Evolutionary conservation across 2,329 filamentous ascomycete species (phyloP).

Genomic region (Pseudopyrenochaeta lycopersici): DNA sequence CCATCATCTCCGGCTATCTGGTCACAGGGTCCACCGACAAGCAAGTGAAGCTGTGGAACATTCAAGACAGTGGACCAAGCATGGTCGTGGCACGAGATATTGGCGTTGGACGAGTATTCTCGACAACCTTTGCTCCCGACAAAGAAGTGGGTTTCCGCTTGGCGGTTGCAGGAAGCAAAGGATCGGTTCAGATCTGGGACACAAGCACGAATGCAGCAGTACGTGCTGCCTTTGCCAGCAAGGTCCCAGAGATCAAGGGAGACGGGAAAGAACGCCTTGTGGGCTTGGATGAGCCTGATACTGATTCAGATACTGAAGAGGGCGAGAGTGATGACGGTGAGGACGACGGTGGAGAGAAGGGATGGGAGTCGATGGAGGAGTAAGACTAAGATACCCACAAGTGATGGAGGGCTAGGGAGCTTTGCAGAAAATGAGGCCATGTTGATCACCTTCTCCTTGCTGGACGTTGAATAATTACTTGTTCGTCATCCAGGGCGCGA

Average conservation of each 20-base stretch:
- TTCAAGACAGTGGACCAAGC: constrained; percentile 79
- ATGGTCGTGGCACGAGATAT: constrained; percentile 93
- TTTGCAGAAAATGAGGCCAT: background rate
- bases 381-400: constrained; percentile 38
- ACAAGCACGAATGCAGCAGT: constrained; percentile 92
- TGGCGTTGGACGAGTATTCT: constrained; percentile 94
- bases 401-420: background rate
- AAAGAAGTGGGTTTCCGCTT: constrained; percentile 89
- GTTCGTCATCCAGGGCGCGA: background rate
- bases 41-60: constrained; percentile 96
- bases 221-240: constrained; percentile 80
- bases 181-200: constrained; percentile 93
- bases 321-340: constrained; percentile 56
- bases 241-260: constrained; percentile 67
- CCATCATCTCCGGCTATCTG: constrained; percentile 88
- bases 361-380: constrained; percentile 54
- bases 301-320: constrained; percentile 67
- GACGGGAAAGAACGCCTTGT: constrained; percentile 79
- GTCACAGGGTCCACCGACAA: constrained; percentile 94
- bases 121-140: constrained; percentile 88
- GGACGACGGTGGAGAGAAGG: constrained; percentile 43
- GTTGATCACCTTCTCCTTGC: background rate
- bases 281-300: constrained; percentile 71
- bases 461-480: background rate
- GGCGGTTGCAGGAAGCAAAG: constrained; percentile 93